Percentiles rank a stretch among this genome's conserved stretches.
Conservation (phyloP, 345 rosid species). For the Hypericum perforatum region DNA sequence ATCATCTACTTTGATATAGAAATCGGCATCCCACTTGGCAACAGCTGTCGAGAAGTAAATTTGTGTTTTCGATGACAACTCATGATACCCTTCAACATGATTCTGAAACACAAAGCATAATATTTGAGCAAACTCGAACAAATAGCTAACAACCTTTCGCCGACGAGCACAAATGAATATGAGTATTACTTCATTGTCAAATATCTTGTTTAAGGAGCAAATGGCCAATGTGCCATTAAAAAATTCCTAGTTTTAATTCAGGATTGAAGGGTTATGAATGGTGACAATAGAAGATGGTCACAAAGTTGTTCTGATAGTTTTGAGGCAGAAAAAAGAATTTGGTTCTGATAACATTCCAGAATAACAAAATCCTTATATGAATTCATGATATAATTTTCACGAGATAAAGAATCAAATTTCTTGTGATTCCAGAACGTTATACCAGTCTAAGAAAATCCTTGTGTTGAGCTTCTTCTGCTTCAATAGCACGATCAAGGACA, state of each 20-base stretch:
- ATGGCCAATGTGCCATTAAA: too few species aligned
- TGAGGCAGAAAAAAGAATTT: too few species aligned
- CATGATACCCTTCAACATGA: constrained; percentile 71
- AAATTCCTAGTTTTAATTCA: too few species aligned
- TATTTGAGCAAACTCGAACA: not conserved
- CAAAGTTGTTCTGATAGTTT: too few species aligned
- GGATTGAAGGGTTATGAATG: too few species aligned
- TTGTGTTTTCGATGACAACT: constrained; percentile 63
- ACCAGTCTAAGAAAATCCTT: constrained; percentile 66
- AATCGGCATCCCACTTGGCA: constrained; percentile 75
- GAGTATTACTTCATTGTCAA: not conserved
- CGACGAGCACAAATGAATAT: not conserved
- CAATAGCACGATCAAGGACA: constrained; percentile 57
- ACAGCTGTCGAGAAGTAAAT: constrained; percentile 55
- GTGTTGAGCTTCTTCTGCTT: constrained; percentile 60
- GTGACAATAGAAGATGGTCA: too few species aligned
- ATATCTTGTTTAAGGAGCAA: too few species aligned
- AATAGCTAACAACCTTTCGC: not conserved
- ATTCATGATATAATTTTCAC: not conserved
- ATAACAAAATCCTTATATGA: too few species aligned
- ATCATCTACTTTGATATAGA: constrained; percentile 70
- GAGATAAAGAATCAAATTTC: not conserved
- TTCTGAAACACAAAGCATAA: constrained; percentile 34
- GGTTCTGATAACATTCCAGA: too few species aligned
- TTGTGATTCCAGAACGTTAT: constrained; percentile 8